Base-by-base conservation (phyloP, 192 early-diverging fungal species). In the Coemansia sp. region DNA sequence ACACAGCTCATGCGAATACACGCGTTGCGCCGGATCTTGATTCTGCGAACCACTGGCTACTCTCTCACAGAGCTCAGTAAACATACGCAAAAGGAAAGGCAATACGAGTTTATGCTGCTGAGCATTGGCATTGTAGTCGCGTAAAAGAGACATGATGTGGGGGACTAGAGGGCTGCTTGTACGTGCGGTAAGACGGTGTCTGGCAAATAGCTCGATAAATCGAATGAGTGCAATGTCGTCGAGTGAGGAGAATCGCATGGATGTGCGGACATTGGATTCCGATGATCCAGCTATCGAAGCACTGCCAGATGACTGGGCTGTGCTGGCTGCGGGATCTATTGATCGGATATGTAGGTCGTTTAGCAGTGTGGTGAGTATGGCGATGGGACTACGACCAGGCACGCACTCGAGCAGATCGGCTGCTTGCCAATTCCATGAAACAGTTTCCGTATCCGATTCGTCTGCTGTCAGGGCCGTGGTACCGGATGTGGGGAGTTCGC, bases 11-110 rank as follows among this genome's bases (percentile, higher is more conserved):
- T 44, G 50, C 44, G 48, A 50, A 20, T 67, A 67, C 0, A 44
- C 45, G 4, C 46, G 28, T 15, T 53, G 53, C 22, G 55, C 22
- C 8, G 52, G 47, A n/a, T 44, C 53, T 50, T 53, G 49, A 2
- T 59, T 9, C 26, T 41, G 49, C 26, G 40, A 46, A 45, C 36
- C 61, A 41, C 47, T 64, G 9, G 65, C 57, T 10, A 64, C 44
- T 3, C 67, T 54, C 28, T 55, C 48, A 49, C 64, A 70, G 3
- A 74, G 49, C 58, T 56, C 66, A 2, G 77, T 79, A 29, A 60
- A 66, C 51, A 67, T 53, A 29, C 77, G 70, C 43, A 74, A 45
- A 5, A 70, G 25, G 35, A 74, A 79, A 11, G 77, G 66, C 47
- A 79, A 39, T 18, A 58, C 29, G 1, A 54, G 34, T 13, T 60